Evolutionary conservation across 1,284 basidiomycete genomes (phyloP), one percentile per base, ranked within the genome.

Genomic region (Trichosporon faecale): DNA sequence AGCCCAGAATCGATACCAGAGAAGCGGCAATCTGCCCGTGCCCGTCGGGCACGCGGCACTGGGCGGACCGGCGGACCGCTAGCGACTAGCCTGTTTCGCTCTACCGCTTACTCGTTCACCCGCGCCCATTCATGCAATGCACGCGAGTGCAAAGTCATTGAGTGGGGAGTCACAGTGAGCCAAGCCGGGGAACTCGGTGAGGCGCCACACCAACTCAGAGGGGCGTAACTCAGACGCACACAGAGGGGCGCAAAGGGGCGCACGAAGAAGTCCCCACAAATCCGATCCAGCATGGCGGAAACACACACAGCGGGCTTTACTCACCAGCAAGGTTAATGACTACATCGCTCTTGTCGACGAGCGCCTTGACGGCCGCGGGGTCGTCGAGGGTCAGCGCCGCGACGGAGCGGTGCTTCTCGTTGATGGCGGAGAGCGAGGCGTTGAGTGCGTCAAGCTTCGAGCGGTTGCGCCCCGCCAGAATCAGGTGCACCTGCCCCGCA

Each of bases 301-400:
- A 52, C 21, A 52, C 49, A 52, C 49, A 11, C 7, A 9, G 49
- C 21, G 49, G 9, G n/a, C 23, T n/a, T n/a, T n/a, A 74, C 78
- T 65, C 66, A 83, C 80, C 79, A 40, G 80, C 79, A 21, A 82
- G 68, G 68, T 83, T 82, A 61, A 82, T 61, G 2, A 73, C 29
- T 2, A 82, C 79, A n/a, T 76, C 66, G 7, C 73, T 76, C 55
- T 68, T 70, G 18, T 66, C 65, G 4, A 81, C 79, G 67, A 79
- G 68, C 25, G 63, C 65, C 37, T 71, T 76, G 29, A 79, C 79
- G 23, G 49, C 75, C 21, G 73, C 72, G 16, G 75, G 69, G 65
- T 80, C 78, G 27, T 72, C 68, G 61, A 80, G 70, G 35, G 72
- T 70, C 23, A 75, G 74, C 16, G 70, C 75, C 6, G 76, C 70